phyloP scores from a whole-genome alignment of 305 asterid species.

The Rubia peregrina region DNA sequence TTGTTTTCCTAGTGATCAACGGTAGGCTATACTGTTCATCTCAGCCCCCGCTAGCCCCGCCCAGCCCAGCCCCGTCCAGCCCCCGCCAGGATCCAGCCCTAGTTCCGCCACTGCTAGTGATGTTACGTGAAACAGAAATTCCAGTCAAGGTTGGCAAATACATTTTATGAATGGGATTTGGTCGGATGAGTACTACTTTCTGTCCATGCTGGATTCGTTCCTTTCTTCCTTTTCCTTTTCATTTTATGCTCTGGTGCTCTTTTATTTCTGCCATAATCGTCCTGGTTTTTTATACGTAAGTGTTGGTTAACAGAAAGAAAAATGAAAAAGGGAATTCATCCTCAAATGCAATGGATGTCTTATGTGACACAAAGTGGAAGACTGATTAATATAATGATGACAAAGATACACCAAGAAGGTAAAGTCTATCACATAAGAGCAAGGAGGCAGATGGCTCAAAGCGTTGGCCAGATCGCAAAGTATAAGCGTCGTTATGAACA shows the following conservation, averaged over 20 bases:
- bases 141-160: not conserved
- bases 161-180: not conserved
- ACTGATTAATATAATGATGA: conserved; percentile 66
- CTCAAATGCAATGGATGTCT: conserved; percentile 89
- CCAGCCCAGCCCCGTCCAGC: too few species aligned
- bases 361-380: conserved; percentile 86
- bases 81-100: too few species aligned
- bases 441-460: conserved; percentile 19
- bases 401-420: conserved; percentile 66
- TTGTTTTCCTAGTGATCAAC: too few species aligned
- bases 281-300: not conserved
- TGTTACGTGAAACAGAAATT: not conserved
- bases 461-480: too few species aligned
- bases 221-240: not conserved
- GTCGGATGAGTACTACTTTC: not conserved
- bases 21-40: too few species aligned
- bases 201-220: not conserved
- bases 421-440: conserved; percentile 80
- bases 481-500: conserved; percentile 21
- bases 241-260: too few species aligned
- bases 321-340: conserved; percentile 94
- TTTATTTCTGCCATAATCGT: too few species aligned
- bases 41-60: too few species aligned
- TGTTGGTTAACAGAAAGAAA: not conserved
- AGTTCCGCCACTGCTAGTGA: too few species aligned